Conservation (phyloP, 192 early-diverging fungal genomes). For the Coemansia pectinata region DNA sequence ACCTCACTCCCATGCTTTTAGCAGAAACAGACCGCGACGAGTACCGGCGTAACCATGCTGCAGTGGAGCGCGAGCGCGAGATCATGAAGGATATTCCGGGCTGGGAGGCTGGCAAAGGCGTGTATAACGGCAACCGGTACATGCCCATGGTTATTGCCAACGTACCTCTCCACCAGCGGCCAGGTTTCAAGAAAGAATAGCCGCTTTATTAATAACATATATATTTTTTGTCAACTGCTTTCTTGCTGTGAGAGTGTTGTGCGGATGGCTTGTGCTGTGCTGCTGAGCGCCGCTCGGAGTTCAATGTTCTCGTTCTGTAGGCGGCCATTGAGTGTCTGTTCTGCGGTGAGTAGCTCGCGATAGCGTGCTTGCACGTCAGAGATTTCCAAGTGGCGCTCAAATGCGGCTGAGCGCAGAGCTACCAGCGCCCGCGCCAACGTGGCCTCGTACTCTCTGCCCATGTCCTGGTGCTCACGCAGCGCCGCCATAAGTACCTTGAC, state of each 20-base stretch:
- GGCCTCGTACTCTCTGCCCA: constrained; percentile 43
- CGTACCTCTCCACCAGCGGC: constrained; percentile 45
- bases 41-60: constrained; percentile 76
- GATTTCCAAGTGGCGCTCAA: constrained; percentile 41
- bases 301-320: constrained; percentile 31
- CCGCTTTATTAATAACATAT: neutral
- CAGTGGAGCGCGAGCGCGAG: constrained; percentile 71
- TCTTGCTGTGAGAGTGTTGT: constrained; percentile 5
- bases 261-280: constrained; percentile 24
- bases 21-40: constrained; percentile 93
- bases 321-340: constrained; percentile 32
- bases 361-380: constrained; percentile 29
- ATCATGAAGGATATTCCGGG: constrained; percentile 86
- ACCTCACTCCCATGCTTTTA: constrained; percentile 86
- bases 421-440: constrained; percentile 31
- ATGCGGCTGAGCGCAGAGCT: constrained; percentile 36
- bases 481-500: constrained; percentile 24
- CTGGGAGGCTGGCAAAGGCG: constrained; percentile 78
- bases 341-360: constrained; percentile 31
- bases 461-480: constrained; percentile 46
- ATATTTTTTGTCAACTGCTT: no score
- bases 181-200: constrained; percentile 31
- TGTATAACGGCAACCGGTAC: constrained; percentile 89
- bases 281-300: constrained; percentile 24
- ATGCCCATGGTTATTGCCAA: constrained; percentile 57